These are phyloP conservation scores for Lichtheimia ornata DNA, from an alignment of 371 early-diverging fungal genomes.

Conservation along the genomic window DNA sequence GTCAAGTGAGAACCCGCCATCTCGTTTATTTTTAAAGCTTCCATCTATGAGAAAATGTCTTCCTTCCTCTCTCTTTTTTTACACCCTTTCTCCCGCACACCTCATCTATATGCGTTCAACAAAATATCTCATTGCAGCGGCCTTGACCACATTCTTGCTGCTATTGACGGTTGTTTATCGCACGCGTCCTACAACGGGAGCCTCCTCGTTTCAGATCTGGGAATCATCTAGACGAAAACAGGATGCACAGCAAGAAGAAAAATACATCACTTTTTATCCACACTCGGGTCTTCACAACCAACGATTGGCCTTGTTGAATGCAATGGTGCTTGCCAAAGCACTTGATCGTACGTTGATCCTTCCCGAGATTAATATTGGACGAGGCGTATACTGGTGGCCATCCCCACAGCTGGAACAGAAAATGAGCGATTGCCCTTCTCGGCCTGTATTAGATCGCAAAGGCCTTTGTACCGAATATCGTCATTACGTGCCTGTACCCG, in stretches of 20 bases:
- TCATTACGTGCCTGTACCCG: conserved; percentile 24
- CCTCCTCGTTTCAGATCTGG: conserved; percentile 1
- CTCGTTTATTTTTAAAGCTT: too few species aligned
- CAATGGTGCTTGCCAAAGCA: conserved; percentile 32
- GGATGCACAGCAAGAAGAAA: conserved; percentile 16
- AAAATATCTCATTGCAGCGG: too few species aligned
- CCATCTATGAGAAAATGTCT: too few species aligned
- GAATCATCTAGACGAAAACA: neutral
- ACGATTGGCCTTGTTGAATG: conserved; percentile 31
- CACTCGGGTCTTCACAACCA: conserved; percentile 47
- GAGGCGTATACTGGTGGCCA: conserved; percentile 26
- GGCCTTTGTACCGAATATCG: conserved; percentile 23
- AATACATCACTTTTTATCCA: conserved; percentile 33
- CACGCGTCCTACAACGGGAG: too few species aligned
- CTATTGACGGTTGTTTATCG: too few species aligned
- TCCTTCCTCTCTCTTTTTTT: too few species aligned
- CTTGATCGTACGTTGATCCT: conserved; percentile 34
- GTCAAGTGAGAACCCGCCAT: too few species aligned
- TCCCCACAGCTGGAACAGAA: conserved; percentile 11
- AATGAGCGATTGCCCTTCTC: conserved; percentile 13
- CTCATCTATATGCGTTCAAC: too few species aligned
- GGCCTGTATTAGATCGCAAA: conserved; percentile 9
- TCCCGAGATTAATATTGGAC: conserved; percentile 33
- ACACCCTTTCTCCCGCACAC: too few species aligned
- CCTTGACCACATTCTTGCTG: too few species aligned